Evolutionary conservation across 2,329 filamentous ascomycete species (phyloP).

Genomic region (Aspergillus pseudoglaucus): DNA sequence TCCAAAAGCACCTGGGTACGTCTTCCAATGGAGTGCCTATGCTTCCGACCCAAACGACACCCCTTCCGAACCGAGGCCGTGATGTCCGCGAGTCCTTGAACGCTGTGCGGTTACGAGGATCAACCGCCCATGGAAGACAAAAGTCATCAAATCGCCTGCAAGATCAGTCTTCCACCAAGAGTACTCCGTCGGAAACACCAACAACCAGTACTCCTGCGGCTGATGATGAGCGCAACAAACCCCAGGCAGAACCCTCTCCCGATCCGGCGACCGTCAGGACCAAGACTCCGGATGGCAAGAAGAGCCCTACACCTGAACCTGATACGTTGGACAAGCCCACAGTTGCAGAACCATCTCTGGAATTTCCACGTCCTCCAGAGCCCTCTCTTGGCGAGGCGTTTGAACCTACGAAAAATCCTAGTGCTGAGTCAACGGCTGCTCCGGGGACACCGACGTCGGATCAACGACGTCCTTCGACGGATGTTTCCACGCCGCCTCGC

Average conservation of each 20-base stretch:
- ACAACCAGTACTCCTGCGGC: slow-evolving; percentile 54
- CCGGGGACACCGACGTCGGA: slow-evolving; percentile 23
- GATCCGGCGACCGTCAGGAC: slow-evolving; percentile 26
- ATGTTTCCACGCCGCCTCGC: slow-evolving; percentile 36
- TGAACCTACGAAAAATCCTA: slow-evolving; percentile 25
- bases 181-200: slow-evolving; percentile 32
- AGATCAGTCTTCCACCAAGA: slow-evolving; percentile 59
- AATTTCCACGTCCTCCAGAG: slow-evolving; percentile 40
- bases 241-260: slow-evolving; percentile 26
- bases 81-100: slow-evolving; percentile 73
- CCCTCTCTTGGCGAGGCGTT: slow-evolving; percentile 30
- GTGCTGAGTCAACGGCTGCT: slow-evolving; percentile 9
- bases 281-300: slow-evolving; percentile 63
- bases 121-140: slow-evolving; percentile 48
- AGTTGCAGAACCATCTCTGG: slow-evolving; percentile 53
- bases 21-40: slow-evolving; percentile 78
- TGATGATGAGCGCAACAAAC: slow-evolving; percentile 32
- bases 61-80: slow-evolving; percentile 69
- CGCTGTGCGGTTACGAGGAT: slow-evolving; percentile 57
- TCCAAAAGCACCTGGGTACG: slow-evolving; percentile 83
- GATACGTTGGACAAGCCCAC: slow-evolving; percentile 32
- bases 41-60: slow-evolving; percentile 54
- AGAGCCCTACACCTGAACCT: slow-evolving; percentile 27
- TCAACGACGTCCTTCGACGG: slow-evolving; percentile 12
- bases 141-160: slow-evolving; percentile 44